These are phyloP conservation scores for Ceriops decandra DNA, from an alignment of 345 rosid genomes.

Conservation along the genomic window DNA sequence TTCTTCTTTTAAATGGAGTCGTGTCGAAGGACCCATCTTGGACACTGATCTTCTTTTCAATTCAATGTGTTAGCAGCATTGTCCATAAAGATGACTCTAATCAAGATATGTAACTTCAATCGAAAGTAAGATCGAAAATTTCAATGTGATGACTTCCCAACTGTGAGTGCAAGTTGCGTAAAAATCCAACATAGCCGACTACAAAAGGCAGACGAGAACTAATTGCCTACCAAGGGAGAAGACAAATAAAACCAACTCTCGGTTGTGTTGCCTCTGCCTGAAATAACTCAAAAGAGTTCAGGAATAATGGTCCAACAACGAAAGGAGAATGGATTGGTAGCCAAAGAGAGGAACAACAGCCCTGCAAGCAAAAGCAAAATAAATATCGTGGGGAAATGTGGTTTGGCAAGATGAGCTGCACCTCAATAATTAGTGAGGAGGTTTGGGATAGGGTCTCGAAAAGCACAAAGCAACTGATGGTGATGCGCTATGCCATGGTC, in stretches of 20 bases:
- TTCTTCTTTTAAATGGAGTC: not conserved
- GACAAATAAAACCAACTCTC: too few relatives aligned
- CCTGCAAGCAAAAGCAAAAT: constrained; percentile 16
- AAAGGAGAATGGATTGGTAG: constrained; percentile 12
- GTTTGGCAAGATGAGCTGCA: constrained; percentile 33
- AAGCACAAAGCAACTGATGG: constrained; percentile 42
- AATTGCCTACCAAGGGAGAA: not conserved
- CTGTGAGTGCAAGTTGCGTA: not conserved
- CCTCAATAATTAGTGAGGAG: constrained; percentile 43
- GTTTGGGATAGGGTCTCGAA: constrained; percentile 25
- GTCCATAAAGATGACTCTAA: not conserved
- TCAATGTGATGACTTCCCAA: constrained; percentile 5
- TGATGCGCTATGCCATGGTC: constrained; percentile 43
- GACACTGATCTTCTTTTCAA: constrained; percentile 18
- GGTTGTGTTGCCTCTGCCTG: too few relatives aligned
- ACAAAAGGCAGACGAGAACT: not conserved
- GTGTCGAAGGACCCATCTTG: constrained; percentile 17
- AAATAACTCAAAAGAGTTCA: not conserved
- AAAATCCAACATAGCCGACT: not conserved
- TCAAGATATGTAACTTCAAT: not conserved
- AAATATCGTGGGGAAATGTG: constrained; percentile 10
- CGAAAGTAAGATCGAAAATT: not conserved
- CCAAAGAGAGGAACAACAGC: constrained; percentile 20
- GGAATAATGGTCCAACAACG: constrained; percentile 20
- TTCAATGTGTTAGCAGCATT: constrained; percentile 4